Conservation (phyloP, 371 early-diverging fungal species). For the Mucor irregularis region DNA sequence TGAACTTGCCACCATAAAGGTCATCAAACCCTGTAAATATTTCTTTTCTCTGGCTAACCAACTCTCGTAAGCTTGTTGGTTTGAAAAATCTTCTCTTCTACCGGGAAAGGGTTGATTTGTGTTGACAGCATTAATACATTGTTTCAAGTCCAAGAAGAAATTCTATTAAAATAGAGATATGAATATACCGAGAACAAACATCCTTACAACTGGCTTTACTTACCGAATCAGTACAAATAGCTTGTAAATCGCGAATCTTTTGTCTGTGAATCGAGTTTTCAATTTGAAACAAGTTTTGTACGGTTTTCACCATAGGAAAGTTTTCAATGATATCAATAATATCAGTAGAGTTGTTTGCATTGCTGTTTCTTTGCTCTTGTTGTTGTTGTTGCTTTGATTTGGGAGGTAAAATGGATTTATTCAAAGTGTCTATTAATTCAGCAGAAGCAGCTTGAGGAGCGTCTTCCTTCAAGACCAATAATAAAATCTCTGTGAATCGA, state of each 20-base stretch:
- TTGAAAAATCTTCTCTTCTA: slow-evolving; percentile 48
- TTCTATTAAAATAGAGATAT: slow-evolving; percentile 22
- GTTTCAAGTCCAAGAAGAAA: slow-evolving; percentile 46
- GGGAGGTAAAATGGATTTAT: slow-evolving; percentile 27
- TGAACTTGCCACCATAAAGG: slow-evolving; percentile 45
- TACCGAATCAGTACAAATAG: slow-evolving; percentile 51
- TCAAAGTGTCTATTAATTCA: slow-evolving; percentile 30
- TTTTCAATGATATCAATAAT: slow-evolving; percentile 41
- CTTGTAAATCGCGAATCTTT: slow-evolving; percentile 41
- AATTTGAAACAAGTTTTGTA: slow-evolving; percentile 46
- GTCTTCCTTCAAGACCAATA: slow-evolving; percentile 34
- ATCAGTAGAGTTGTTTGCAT: slow-evolving; percentile 12
- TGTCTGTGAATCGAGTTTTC: slow-evolving; percentile 36
- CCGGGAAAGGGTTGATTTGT: slow-evolving; percentile 51
- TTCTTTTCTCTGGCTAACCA: slow-evolving; percentile 52
- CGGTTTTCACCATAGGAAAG: slow-evolving; percentile 45
- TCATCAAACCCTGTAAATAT: slow-evolving; percentile 48
- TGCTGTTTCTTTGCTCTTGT: slow-evolving; percentile 16
- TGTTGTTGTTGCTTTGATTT: slow-evolving; percentile 25
- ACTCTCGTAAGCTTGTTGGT: slow-evolving; percentile 40
- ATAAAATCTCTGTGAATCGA: slow-evolving; percentile 32
- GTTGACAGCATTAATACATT: slow-evolving; percentile 48
- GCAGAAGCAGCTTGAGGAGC: slow-evolving; percentile 34
- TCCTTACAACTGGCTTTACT: slow-evolving; percentile 9
- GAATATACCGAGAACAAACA: background rate